Evolutionary conservation across 2,329 filamentous ascomycete genomes (phyloP).

Genomic region (Cytospora schulzeri): DNA sequence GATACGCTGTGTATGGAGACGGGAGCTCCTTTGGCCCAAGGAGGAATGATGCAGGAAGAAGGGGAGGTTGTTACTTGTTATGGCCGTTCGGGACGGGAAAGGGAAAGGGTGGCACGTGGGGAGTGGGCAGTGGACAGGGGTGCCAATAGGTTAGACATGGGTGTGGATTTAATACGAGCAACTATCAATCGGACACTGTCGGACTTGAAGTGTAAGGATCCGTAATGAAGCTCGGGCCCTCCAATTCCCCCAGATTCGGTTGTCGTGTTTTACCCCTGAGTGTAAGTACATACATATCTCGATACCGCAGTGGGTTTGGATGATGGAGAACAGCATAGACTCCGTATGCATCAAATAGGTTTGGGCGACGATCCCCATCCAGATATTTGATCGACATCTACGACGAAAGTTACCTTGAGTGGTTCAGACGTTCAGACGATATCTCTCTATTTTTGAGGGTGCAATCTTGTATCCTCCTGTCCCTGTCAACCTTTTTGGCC

Average conservation of each 20-base stretch:
- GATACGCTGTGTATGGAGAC: slow-evolving; percentile 65
- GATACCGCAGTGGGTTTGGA: background rate
- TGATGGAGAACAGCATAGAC: background rate
- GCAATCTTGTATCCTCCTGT: background rate
- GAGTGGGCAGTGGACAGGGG: background rate
- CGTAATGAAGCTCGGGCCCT: background rate
- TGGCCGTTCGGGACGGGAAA: background rate
- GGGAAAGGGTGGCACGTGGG: background rate
- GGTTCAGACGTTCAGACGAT: background rate
- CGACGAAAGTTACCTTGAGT: background rate
- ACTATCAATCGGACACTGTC: background rate
- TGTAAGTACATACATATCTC: background rate
- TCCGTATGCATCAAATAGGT: background rate
- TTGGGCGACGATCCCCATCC: background rate
- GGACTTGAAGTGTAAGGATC: too few relatives aligned
- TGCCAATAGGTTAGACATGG: background rate
- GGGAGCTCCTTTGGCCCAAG: slow-evolving; percentile 52
- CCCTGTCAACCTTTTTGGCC: background rate
- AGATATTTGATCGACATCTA: background rate
- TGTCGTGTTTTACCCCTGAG: background rate
- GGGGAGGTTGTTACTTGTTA: too few relatives aligned
- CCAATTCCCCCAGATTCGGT: background rate
- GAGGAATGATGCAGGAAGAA: slow-evolving; percentile 12
- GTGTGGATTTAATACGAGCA: background rate
- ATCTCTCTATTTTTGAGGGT: background rate